These are phyloP conservation scores for Pseudocercospora vitis DNA, from an alignment of 2,329 filamentous ascomycete species.

Conservation along the genomic window DNA sequence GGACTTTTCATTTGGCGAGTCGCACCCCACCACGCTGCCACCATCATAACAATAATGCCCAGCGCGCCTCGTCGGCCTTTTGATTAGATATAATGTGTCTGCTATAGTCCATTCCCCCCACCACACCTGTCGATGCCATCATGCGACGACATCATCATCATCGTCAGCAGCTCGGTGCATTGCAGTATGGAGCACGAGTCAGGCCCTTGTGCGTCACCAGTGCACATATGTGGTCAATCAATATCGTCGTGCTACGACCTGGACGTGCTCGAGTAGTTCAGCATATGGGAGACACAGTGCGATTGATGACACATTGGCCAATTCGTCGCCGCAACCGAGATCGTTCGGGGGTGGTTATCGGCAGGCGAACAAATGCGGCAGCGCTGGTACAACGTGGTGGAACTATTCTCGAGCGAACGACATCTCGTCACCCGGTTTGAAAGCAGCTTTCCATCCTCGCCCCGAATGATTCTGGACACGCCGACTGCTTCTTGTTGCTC, in stretches of 20 bases:
- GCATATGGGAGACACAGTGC: conserved; percentile 4
- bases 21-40: background rate
- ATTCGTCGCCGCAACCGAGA: background rate
- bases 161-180: background rate
- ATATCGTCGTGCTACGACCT: background rate
- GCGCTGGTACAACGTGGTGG: conserved; percentile 2
- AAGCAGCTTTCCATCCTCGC: conserved; percentile 15
- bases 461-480: no score
- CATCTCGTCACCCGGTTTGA: conserved; percentile 16
- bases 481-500: conserved; percentile 9
- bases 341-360: background rate
- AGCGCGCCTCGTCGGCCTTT: background rate
- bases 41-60: background rate
- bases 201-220: conserved; percentile 4
- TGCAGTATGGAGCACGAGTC: no score
- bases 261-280: background rate
- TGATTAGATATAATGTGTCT: background rate
- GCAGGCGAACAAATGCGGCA: conserved; percentile 12
- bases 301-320: conserved; percentile 5
- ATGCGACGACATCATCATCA: background rate
- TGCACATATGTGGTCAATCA: no score
- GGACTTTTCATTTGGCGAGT: background rate
- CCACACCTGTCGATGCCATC: no score
- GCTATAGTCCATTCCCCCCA: background rate
- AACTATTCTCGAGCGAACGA: conserved; percentile 17